A percentile compares a stretch with the other conserved stretches of the same genome.
Conservation (phyloP, 768 basidiomycete genomes). For the Trametes sanguinea region DNA sequence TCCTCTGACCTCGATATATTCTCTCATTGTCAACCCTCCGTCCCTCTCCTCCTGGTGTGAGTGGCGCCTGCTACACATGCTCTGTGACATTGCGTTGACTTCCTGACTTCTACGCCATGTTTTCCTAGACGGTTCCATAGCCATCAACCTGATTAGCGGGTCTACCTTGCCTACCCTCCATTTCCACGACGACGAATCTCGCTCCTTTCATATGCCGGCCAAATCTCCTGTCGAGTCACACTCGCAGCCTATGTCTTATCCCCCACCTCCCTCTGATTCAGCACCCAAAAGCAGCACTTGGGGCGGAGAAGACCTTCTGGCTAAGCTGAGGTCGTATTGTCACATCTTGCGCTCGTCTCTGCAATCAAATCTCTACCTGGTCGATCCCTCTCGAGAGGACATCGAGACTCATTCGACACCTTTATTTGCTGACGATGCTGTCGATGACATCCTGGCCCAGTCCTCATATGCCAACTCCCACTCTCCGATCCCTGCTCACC, state of each 20-base stretch:
- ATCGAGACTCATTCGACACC: constrained; percentile 88
- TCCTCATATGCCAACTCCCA: constrained; percentile 76
- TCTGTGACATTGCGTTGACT: not conserved
- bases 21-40: constrained; percentile 82
- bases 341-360: constrained; percentile 84
- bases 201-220: constrained; percentile 59
- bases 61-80: constrained; percentile 21
- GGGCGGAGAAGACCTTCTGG: constrained; percentile 88
- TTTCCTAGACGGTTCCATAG: constrained; percentile 76
- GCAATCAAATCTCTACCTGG: constrained; percentile 82
- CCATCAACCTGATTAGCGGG: constrained; percentile 84
- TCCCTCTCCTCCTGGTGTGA: constrained; percentile 83
- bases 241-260: constrained; percentile 48
- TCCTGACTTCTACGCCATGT: not conserved
- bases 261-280: constrained; percentile 57
- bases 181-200: constrained; percentile 97
- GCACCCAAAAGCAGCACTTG: constrained; percentile 54
- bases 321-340: constrained; percentile 73
- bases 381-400: constrained; percentile 93
- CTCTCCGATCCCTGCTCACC: constrained; percentile 83
- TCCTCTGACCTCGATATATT: constrained; percentile 86
- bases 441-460: constrained; percentile 82
- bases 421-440: constrained; percentile 82
- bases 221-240: constrained; percentile 41
- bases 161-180: constrained; percentile 86